Evolutionary conservation across 2,329 filamentous ascomycete species (phyloP), one percentile per base, ranked within the genome.

Genomic region (Arthroderma sp.): DNA sequence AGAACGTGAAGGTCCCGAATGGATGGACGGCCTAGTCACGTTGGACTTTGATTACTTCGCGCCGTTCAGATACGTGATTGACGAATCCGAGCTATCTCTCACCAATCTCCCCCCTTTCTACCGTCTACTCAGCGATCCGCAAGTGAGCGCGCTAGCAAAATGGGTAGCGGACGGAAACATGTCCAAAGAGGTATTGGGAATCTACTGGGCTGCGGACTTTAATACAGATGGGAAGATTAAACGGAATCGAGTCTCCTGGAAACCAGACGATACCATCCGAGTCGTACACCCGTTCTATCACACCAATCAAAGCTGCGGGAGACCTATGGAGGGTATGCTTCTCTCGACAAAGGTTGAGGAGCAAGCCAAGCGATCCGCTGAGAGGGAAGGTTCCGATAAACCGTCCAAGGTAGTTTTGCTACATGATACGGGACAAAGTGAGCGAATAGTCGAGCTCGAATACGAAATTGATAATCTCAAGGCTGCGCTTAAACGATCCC

Each of bases 131-230:
- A 39, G 43, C 28, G 40, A 48, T 43, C 43, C 42, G 29, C 47
- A 48, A 32, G 40, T 38, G 1, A 29, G 28, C 9, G 40, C 43
- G 2, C 33, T 48, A 27, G 10, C 36, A 5, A 40, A 33, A 9
- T 48, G 47, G 47, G 39, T 36, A 1, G 15, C 43, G 30, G 40
- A 43, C 27, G 47, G 47, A 15, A 48, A 43, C 30, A 48, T 48
- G 6, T 29, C 47, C 22, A 48, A 46, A 15, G 47, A 48, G 29
- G 29, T 46, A 2, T 11, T 48, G 10, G 47, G 47, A n/a, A 11
- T 46, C 10, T 48, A 48, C 43, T 48, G 47, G 47, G 36, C 43
- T n/a, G 47, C 39, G 28, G 47, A 48, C 29, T 48, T 48, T 32
- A 48, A 48, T 11, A 38, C 43, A n/a, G 47, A 48, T 37, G 47